Base-by-base conservation (phyloP, 1,284 basidiomycete genomes). In the Malassezia nana region DNA sequence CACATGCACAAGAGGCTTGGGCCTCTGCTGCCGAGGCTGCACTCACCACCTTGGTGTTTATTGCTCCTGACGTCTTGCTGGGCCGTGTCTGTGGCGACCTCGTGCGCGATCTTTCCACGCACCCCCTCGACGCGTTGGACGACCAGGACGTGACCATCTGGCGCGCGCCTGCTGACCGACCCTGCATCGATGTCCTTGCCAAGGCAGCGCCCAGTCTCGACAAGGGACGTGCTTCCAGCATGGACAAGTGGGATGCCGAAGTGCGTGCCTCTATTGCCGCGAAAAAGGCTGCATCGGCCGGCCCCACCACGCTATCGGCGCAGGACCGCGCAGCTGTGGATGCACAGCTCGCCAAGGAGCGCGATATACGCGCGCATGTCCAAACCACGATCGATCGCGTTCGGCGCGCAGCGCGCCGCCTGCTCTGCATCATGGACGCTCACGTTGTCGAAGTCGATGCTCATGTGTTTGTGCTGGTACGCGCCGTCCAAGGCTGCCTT, bases 211-310 rank as follows among this genome's bases (percentile, higher is more conserved):
- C 31, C 9, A 9, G 25, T 6, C 33, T 32, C 30, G 63, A 61
- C 48, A 65, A 63, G 53, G 56, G 59, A 45, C 67, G 67, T 51
- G 59, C 66, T 28, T 59, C 60, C 22, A 63, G 59, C 44, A 64
- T 72, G 45, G 72, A 74, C 31, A 52, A 61, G 33, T 74, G 72
- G 72, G 72, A 74, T 31, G 68, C 65, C 15, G 70, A 74, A 53
- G 60, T 74, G 16, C 65, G 72, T 26, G 65, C 64, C 26, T 62
- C 64, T 26, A 64, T 74, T 18, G 72, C 70, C 16, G 64, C 63
- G 55, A 71, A 72, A 56, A 74, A 74, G 56, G 10, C 39, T 20
- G 32, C 39, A 6, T 63, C 67, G 3, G 59, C 65, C 3, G 62
- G 60, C 26, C 65, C 52, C 42, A 63, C 65, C 54, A 59, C 59